Evolutionary conservation across 495 filamentous ascomycete species (phyloP).

Genomic region (Bryoglossum gracile): DNA sequence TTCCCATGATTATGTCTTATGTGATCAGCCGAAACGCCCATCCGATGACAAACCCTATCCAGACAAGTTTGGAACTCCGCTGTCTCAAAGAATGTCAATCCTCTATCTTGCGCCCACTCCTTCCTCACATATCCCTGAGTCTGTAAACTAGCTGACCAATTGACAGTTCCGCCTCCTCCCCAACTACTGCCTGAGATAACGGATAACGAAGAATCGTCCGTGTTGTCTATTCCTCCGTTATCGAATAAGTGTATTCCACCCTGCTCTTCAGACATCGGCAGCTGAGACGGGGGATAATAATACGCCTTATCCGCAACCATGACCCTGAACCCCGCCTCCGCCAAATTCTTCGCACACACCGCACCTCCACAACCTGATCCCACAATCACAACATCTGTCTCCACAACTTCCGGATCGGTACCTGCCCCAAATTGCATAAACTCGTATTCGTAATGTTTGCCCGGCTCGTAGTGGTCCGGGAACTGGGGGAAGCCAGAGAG

Average conservation of each 20-base stretch:
- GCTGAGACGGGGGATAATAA: conserved; percentile 59
- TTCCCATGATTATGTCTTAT: conserved; percentile 68
- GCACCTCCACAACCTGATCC: conserved; percentile 86
- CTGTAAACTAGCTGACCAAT: conserved; percentile 66
- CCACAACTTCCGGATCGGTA: conserved; percentile 40
- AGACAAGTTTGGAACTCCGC: conserved; percentile 67
- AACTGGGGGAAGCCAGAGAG: conserved; percentile 57
- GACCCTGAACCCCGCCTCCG: conserved; percentile 65
- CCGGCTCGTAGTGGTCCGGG: conserved; percentile 53
- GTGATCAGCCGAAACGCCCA: conserved; percentile 67
- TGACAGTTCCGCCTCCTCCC: conserved; percentile 78
- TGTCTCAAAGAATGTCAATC: conserved; percentile 71
- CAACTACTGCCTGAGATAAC: conserved; percentile 66
- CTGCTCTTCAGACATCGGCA: conserved; percentile 62
- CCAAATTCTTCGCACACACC: conserved; percentile 72
- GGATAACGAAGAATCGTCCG: conserved; percentile 56
- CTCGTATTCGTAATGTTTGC: conserved; percentile 37
- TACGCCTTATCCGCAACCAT: conserved; percentile 79
- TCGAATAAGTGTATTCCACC: conserved; percentile 58
- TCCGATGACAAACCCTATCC: conserved; percentile 60
- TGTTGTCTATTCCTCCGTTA: conserved; percentile 41
- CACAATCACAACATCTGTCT: conserved; percentile 77
- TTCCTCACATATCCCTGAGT: conserved; percentile 71
- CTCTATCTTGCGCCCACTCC: conserved; percentile 67
- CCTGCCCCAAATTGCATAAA: conserved; percentile 45